Conservation (phyloP, 2,329 filamentous ascomycete genomes). For the Colletotrichum eleusines region DNA sequence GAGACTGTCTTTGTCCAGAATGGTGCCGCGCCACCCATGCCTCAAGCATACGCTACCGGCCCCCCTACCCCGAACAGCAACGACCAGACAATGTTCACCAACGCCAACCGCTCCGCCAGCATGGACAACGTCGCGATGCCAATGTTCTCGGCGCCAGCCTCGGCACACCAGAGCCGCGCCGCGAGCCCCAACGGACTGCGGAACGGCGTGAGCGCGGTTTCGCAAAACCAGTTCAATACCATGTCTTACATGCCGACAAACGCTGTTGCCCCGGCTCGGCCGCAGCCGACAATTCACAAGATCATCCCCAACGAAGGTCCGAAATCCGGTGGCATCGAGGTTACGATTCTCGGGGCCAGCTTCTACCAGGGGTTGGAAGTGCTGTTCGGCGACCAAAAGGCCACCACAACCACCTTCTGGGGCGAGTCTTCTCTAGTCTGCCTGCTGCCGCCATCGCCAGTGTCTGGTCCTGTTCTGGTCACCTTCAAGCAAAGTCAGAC, state of each 20-base stretch:
- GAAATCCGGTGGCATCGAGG: constrained; percentile 85
- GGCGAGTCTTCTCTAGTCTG: constrained; percentile 84
- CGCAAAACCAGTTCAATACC: constrained; percentile 59
- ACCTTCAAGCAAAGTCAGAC: constrained; percentile 71
- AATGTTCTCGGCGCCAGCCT: constrained; percentile 78
- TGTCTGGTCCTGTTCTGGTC: constrained; percentile 77
- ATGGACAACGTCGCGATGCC: constrained; percentile 74
- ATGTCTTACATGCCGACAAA: constrained; percentile 65
- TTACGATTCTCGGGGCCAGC: constrained; percentile 83
- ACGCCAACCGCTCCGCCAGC: constrained; percentile 69
- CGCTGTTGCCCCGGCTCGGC: constrained; percentile 59
- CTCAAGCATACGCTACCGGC: constrained; percentile 60
- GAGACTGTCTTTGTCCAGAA: constrained; percentile 50
- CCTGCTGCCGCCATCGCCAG: constrained; percentile 77
- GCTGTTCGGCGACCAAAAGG: constrained; percentile 78
- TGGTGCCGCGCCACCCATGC: constrained; percentile 41
- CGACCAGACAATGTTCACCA: constrained; percentile 69
- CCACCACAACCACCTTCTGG: constrained; percentile 83
- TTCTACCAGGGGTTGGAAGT: constrained; percentile 85
- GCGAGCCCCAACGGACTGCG: constrained; percentile 74
- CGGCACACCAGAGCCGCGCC: constrained; percentile 81
- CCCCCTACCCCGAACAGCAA: constrained; percentile 76
- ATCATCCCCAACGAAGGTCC: constrained; percentile 87
- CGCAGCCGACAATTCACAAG: constrained; percentile 77
- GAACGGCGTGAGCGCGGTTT: constrained; percentile 58